phyloP scores from a whole-genome alignment of 768 basidiomycete genomes.

The Myochromella boudieri region DNA sequence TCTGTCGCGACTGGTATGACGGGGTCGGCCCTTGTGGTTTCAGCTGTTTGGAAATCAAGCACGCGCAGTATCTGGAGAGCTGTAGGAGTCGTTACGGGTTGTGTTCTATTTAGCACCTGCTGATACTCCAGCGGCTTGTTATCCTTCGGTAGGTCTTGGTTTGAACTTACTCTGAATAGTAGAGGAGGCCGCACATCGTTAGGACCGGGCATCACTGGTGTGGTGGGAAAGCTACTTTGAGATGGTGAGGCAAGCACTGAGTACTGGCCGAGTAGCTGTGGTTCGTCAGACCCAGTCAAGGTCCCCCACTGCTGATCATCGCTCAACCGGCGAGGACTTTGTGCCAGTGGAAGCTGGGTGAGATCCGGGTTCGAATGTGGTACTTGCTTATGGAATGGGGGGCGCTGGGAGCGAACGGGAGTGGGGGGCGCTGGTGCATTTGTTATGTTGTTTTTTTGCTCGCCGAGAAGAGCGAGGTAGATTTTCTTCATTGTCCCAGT shows the following conservation, averaged over 20 bases:
- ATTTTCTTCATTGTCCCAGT: too few relatives aligned
- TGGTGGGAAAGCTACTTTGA: background rate
- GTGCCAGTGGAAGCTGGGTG: background rate
- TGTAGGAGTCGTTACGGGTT: constrained; percentile 29
- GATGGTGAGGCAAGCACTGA: background rate
- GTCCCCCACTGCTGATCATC: background rate
- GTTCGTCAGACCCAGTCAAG: background rate
- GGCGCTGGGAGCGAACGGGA: constrained; percentile 38
- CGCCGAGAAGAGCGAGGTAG: background rate
- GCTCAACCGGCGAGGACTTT: background rate
- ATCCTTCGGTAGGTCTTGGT: constrained; percentile 19
- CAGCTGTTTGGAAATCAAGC: constrained; percentile 60
- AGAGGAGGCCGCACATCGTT: constrained; percentile 42
- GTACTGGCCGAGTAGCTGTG: background rate
- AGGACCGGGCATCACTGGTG: constrained; percentile 32
- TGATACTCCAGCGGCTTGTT: constrained; percentile 22
- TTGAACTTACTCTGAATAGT: constrained; percentile 39
- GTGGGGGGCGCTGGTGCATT: too few relatives aligned
- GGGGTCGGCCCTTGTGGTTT: constrained; percentile 25
- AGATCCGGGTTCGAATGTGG: background rate
- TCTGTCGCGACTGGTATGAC: constrained; percentile 27
- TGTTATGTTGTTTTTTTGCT: too few relatives aligned
- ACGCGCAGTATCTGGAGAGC: constrained; percentile 58
- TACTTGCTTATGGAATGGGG: constrained; percentile 23
- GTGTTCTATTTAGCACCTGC: constrained; percentile 23